Evolutionary conservation across 176 grass and related monocot species (phyloP).

Genomic region (Triticum aestivum): IWGSC_CS_RefSeq_v2.1 NC_057799.1:141376988-141377487

Average conservation of each 20-base stretch:
- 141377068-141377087: not conserved
- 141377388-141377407: slow-evolving; percentile 64
- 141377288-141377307: slow-evolving; percentile 79
- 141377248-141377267: slow-evolving; percentile 60
- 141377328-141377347: slow-evolving; percentile 66
- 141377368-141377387: slow-evolving; percentile 51
- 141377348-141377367: slow-evolving; percentile 68
- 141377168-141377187: not conserved
- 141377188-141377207: slow-evolving; percentile 12
- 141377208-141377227: slow-evolving; percentile 42
- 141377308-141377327: slow-evolving; percentile 75
- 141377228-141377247: slow-evolving; percentile 65
- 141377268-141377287: slow-evolving; percentile 70
- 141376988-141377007: not conserved
- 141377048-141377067: not conserved
- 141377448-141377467: slow-evolving; percentile 49
- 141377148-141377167: not conserved
- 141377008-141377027: not conserved
- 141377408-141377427: slow-evolving; percentile 81
- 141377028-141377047: not conserved
- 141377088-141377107: not conserved
- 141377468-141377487: slow-evolving; percentile 41
- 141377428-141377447: slow-evolving; percentile 67
- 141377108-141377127: not conserved
- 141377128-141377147: not conserved